Evolutionary conservation across 2,329 filamentous ascomycete genomes (phyloP).

Genomic region (Cercospora citrullina): DNA sequence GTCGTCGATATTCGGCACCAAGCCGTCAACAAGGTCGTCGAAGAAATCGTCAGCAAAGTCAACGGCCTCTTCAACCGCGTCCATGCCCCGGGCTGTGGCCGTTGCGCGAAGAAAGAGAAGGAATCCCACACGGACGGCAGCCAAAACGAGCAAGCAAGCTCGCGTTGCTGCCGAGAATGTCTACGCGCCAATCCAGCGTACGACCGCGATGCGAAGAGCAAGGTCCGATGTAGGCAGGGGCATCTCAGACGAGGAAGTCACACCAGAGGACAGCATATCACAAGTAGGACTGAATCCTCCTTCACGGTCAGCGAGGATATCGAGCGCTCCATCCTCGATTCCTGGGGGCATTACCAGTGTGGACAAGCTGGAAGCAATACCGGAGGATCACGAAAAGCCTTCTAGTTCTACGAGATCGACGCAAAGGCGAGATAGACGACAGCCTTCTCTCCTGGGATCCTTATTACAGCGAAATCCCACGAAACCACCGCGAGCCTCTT

Average conservation of each 20-base stretch:
- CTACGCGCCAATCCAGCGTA: background rate
- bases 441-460: slow-evolving; percentile 31
- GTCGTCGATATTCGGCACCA: slow-evolving; percentile 6
- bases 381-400: slow-evolving; percentile 30
- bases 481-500: slow-evolving; percentile 19
- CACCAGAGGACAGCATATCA: slow-evolving; percentile 38
- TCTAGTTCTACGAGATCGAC: slow-evolving; percentile 27
- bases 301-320: slow-evolving; percentile 6
- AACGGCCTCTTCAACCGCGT: slow-evolving; percentile 13
- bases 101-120: slow-evolving; percentile 9
- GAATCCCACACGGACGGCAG: slow-evolving; percentile 1
- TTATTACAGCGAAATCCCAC: slow-evolving; percentile 31
- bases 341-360: slow-evolving; percentile 25
- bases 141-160: slow-evolving; percentile 11
- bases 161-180: background rate
- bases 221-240: background rate
- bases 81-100: background rate
- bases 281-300: slow-evolving; percentile 26
- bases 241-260: slow-evolving; percentile 29
- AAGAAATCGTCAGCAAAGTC: slow-evolving; percentile 7
- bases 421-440: slow-evolving; percentile 28
- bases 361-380: slow-evolving; percentile 28
- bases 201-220: background rate
- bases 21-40: background rate
- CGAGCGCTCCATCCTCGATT: slow-evolving; percentile 20